phyloP scores from a whole-genome alignment of 306 rosid genomes.

The Cucumis melo region DNA sequence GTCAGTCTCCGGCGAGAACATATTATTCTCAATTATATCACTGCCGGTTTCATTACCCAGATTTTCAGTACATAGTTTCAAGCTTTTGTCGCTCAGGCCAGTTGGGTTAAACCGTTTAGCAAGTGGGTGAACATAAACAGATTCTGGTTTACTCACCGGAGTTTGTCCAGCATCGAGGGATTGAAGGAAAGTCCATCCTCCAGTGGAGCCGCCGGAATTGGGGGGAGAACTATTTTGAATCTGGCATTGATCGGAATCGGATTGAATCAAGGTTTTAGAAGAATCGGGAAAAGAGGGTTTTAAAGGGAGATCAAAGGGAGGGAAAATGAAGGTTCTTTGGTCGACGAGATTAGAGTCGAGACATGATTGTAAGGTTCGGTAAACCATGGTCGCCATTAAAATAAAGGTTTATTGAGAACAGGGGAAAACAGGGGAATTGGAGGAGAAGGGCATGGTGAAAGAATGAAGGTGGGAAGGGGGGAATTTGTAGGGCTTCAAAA shows the following conservation, averaged over 20 bases:
- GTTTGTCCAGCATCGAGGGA: constrained; percentile 14
- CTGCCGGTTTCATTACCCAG: constrained; percentile 79
- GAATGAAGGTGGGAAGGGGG: background rate
- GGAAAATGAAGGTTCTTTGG: background rate
- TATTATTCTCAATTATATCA: constrained; percentile 32
- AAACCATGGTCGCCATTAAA: constrained; percentile 6
- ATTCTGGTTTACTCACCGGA: constrained; percentile 12
- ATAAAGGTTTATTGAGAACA: background rate
- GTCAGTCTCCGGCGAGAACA: constrained; percentile 18
- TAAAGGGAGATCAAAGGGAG: background rate
- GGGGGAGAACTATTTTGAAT: background rate
- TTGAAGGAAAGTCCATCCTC: constrained; percentile 54
- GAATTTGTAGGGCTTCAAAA: constrained; percentile 6
- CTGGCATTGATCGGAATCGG: background rate
- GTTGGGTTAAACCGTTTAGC: constrained; percentile 24
- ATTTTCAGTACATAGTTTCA: constrained; percentile 71
- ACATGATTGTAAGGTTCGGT: background rate
- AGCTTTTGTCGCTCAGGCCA: constrained; percentile 42
- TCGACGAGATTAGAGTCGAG: background rate
- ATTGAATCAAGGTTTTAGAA: background rate
- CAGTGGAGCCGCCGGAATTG: background rate
- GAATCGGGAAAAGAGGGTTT: background rate
- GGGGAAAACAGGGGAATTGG: background rate
- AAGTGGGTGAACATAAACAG: constrained; percentile 43
- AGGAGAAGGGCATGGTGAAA: background rate